A percentile compares a stretch with the other conserved stretches of the same genome.
Conservation (phyloP, 2,329 filamentous ascomycete species). For the Shiraia sp. region DNA sequence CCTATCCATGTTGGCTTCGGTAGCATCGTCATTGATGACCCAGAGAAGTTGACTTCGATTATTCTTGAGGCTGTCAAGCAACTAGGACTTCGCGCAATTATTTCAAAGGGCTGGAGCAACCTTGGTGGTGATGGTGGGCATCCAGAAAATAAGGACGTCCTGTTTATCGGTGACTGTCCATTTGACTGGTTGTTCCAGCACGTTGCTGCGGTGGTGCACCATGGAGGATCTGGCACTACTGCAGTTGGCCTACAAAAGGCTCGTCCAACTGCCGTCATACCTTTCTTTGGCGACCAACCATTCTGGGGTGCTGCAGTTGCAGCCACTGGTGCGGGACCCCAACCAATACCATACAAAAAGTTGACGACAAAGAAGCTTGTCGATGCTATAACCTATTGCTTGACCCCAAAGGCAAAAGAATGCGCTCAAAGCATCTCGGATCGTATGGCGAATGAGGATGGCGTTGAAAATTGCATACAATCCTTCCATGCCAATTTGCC, state of each 20-base stretch:
- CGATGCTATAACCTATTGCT: conserved; percentile 25
- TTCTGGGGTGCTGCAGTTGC: conserved; percentile 41
- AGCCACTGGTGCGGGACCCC: conserved; percentile 33
- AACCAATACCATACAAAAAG: conserved; percentile 29
- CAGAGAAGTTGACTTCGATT: conserved; percentile 48
- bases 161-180: conserved; percentile 69
- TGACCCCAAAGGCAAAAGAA: conserved; percentile 16
- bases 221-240: conserved; percentile 85
- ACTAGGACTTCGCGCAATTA: conserved; percentile 49
- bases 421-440: conserved; percentile 23
- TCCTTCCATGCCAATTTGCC: conserved; percentile 34
- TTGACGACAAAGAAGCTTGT: conserved; percentile 30
- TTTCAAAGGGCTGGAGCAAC: conserved; percentile 53
- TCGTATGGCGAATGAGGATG: conserved; percentile 27
- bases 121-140: conserved; percentile 11
- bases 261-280: conserved; percentile 76
- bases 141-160: conserved; percentile 41
- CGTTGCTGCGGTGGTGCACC: conserved; percentile 79
- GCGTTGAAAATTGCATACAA: conserved; percentile 25
- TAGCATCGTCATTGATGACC: conserved; percentile 59
- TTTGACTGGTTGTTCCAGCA: conserved; percentile 85
- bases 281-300: conserved; percentile 63
- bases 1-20: conserved; percentile 63
- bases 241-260: conserved; percentile 77
- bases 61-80: conserved; percentile 52